phyloP scores from a whole-genome alignment of 768 basidiomycete genomes.

The Fomitopsis pulvina region DNA sequence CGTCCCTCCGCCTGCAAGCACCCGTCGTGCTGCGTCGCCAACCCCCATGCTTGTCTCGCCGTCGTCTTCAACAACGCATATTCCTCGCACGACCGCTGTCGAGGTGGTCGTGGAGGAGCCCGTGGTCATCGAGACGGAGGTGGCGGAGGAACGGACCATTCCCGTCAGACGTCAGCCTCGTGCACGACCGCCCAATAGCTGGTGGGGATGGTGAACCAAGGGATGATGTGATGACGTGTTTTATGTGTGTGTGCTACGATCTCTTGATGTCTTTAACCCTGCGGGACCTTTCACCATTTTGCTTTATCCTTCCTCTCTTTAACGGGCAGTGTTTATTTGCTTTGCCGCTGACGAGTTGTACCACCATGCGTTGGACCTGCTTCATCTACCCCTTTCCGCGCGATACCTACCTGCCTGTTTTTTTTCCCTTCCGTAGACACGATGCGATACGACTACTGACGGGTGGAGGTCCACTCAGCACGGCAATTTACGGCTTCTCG shows the following conservation, averaged over 20 bases:
- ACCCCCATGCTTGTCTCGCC: constrained; percentile 57
- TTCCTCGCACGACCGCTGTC: constrained; percentile 70
- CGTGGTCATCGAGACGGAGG: constrained; percentile 29
- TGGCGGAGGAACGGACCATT: constrained; percentile 31
- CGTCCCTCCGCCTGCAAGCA: constrained; percentile 71
- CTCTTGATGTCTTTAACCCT: constrained; percentile 21
- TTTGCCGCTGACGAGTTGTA: constrained; percentile 14
- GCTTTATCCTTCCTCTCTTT: constrained; percentile 27
- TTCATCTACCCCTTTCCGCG: constrained; percentile 22
- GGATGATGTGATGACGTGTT: not conserved
- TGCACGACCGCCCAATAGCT: constrained; percentile 19
- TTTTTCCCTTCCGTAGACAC: not conserved
- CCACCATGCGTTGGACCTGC: constrained; percentile 5
- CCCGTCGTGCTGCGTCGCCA: constrained; percentile 67
- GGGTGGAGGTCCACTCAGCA: constrained; percentile 17
- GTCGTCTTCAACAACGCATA: constrained; percentile 46
- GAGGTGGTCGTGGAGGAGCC: constrained; percentile 60
- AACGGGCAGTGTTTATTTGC: constrained; percentile 12
- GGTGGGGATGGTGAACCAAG: constrained; percentile 21
- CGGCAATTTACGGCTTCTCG: constrained; percentile 15
- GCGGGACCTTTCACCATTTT: constrained; percentile 25
- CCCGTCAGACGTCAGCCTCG: constrained; percentile 12
- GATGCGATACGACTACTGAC: constrained; percentile 15
- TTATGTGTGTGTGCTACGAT: constrained; percentile 19
- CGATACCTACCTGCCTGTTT: constrained; percentile 21